These are phyloP conservation scores for Salix viminalis DNA, from an alignment of 345 rosid genomes.

Conservation along the genomic window DNA sequence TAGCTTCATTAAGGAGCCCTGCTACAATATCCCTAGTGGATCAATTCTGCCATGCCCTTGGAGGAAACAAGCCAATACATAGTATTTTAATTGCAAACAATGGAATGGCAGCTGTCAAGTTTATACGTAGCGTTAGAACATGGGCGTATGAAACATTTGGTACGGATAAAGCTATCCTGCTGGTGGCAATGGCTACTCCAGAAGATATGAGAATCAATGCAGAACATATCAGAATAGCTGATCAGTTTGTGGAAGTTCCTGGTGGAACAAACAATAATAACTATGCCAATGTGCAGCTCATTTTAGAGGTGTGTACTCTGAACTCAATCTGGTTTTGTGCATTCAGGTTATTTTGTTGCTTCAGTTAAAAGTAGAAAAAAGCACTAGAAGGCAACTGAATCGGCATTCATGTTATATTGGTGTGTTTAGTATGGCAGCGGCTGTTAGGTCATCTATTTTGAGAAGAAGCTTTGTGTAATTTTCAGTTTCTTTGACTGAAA, in stretches of 20 bases:
- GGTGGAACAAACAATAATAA: conserved; percentile 99
- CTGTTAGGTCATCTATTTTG: too few species aligned
- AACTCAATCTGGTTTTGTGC: neutral
- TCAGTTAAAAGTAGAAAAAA: neutral
- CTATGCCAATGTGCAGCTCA: conserved; percentile 98
- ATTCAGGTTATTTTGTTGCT: conserved; percentile 12
- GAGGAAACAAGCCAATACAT: conserved; percentile 80
- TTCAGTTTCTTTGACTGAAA: neutral
- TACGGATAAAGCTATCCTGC: conserved; percentile 80
- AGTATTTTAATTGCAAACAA: conserved; percentile 93
- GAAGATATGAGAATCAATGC: conserved; percentile 99
- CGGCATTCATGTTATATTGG: neutral
- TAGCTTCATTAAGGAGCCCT: conserved; percentile 49
- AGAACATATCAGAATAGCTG: conserved; percentile 96
- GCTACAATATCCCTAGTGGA: conserved; percentile 60
- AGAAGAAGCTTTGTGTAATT: neutral
- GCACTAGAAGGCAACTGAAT: neutral
- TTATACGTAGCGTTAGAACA: conserved; percentile 86
- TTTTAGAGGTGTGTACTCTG: conserved; percentile 71
- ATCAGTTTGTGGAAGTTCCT: conserved; percentile 99
- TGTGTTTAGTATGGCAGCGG: too few species aligned
- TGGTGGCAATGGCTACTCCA: conserved; percentile 99
- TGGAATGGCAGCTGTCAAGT: conserved; percentile 99
- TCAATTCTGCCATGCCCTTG: conserved; percentile 76
- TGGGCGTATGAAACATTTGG: conserved; percentile 99